Evolutionary conservation across 768 basidiomycete genomes (phyloP).

Genomic region (Candolleomyces aberdarensis): DNA sequence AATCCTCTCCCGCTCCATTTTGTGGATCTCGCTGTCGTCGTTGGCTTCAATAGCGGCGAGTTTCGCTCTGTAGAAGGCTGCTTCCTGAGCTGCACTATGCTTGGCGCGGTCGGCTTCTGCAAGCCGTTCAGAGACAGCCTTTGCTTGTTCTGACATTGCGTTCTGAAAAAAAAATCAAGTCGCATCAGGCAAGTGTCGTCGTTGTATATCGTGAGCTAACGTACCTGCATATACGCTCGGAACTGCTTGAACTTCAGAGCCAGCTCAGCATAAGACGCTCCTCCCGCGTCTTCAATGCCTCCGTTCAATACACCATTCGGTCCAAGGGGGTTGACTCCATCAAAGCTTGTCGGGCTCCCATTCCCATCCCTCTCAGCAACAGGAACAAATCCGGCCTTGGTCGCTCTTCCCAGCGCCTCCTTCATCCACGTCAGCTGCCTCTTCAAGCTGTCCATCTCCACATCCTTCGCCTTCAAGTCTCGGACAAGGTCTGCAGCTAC

Average conservation of each 20-base stretch:
- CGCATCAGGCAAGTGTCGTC: background rate
- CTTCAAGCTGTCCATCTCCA: constrained; percentile 73
- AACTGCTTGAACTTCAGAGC: constrained; percentile 85
- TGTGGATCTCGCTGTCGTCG: constrained; percentile 59
- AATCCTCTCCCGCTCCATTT: constrained; percentile 77
- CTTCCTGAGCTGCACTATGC: constrained; percentile 82
- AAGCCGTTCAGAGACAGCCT: constrained; percentile 70
- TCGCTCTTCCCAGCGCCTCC: constrained; percentile 71
- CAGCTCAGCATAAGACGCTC: constrained; percentile 61
- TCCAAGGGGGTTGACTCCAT: constrained; percentile 14
- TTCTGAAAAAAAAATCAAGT: constrained; percentile 40
- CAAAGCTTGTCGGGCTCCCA: constrained; percentile 31
- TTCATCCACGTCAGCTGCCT: constrained; percentile 85
- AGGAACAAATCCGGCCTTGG: constrained; percentile 68
- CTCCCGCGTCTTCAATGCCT: constrained; percentile 35
- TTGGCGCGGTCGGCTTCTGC: constrained; percentile 78
- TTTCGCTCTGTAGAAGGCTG: constrained; percentile 94
- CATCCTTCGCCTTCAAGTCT: constrained; percentile 80
- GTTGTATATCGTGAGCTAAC: constrained; percentile 17
- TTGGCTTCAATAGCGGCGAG: constrained; percentile 79
- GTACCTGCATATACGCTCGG: constrained; percentile 81
- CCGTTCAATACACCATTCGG: background rate
- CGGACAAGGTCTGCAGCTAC: constrained; percentile 72
- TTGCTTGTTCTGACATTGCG: constrained; percentile 73
- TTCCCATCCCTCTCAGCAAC: constrained; percentile 39